Evolutionary conservation across 495 filamentous ascomycete genomes (phyloP), one percentile per base, ranked within the genome.

Genomic region (Aspergillus campestris): DNA sequence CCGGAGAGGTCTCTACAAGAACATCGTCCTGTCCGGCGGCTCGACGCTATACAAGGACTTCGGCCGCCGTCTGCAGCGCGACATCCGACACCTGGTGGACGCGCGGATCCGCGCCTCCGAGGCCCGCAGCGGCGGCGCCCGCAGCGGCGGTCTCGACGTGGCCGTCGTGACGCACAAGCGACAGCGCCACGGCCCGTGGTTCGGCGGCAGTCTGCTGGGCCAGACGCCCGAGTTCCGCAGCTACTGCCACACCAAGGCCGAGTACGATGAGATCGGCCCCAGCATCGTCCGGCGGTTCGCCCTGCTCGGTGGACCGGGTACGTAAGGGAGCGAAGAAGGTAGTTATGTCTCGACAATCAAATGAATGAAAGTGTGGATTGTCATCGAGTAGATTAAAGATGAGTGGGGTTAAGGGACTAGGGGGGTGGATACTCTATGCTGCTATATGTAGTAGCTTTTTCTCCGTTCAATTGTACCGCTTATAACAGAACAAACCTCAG

Each of bases 161-260:
- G 88, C 94, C 51, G 92, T 98, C 47, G 89, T 98, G 48, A 85
- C 87, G 36, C 94, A 98, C 71, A 94, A 92, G 76, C 72, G 90
- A 63, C 92, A 98, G 76, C 73, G 89, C 45, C 90, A 98, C 59
- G 92, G 92, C 9, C 92, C 92, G 32, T 98, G 92, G 92, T 98
- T 96, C 66, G 92, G 92, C 57, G 92, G 92, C 41, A 92, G 86
- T 60, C 76, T 98, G 72, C 71, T 98, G 49, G 94, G 91, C 41
- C 92, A 96, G 72, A 98, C 92, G 12, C 92, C 92, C n/a, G 94
- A 97, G 65, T 98, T 98, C 74, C 76, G 87, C 60, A 94, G 87
- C 64, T 97, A 96, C 72, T 98, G 92, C 71, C 92, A 98, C 65
- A 98, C 92, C 38, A 98, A 98, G 75, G 90, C 88, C 31, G 81